Conservation (phyloP, 352 stramenopile genomes). For the Globisporangium nodosum region DNA sequence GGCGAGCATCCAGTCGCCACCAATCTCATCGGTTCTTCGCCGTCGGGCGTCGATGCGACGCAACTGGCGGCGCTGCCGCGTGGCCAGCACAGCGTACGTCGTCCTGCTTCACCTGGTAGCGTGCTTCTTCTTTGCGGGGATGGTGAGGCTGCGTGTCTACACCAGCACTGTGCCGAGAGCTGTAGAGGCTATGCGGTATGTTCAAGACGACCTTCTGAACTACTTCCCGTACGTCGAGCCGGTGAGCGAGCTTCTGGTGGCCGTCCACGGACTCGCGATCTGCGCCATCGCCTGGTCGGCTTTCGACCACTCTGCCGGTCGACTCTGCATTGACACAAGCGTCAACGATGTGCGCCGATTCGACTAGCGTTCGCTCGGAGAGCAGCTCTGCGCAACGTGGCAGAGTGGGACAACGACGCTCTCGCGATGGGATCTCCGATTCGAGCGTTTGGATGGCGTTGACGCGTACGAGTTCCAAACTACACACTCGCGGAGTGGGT, state of each 20-base stretch:
- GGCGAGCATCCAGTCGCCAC: no score
- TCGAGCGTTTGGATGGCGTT: not conserved
- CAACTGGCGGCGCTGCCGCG: constrained; percentile 55
- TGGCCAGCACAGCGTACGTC: constrained; percentile 26
- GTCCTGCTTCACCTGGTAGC: not conserved
- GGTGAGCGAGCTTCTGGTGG: not conserved
- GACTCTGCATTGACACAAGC: not conserved
- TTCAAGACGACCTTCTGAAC: not conserved
- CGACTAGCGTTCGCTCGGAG: not conserved
- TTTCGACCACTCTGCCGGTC: not conserved
- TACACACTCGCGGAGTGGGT: constrained; percentile 16
- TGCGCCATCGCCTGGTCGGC: not conserved
- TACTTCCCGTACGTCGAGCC: not conserved
- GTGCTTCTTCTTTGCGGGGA: not conserved
- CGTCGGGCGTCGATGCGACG: constrained; percentile 19
- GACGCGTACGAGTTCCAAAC: constrained; percentile 11
- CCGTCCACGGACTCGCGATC: not conserved
- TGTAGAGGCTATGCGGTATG: not conserved
- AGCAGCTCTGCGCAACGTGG: not conserved
- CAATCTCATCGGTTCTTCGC: no score
- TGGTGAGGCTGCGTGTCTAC: not conserved
- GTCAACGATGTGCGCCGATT: not conserved
- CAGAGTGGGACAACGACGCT: not conserved
- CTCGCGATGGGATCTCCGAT: not conserved
- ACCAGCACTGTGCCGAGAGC: not conserved